Percentiles rank a stretch among this genome's conserved stretches.
Evolutionary conservation across 257 asterid genomes (phyloP).

Genomic region (Anisodus tanguticus): DNA sequence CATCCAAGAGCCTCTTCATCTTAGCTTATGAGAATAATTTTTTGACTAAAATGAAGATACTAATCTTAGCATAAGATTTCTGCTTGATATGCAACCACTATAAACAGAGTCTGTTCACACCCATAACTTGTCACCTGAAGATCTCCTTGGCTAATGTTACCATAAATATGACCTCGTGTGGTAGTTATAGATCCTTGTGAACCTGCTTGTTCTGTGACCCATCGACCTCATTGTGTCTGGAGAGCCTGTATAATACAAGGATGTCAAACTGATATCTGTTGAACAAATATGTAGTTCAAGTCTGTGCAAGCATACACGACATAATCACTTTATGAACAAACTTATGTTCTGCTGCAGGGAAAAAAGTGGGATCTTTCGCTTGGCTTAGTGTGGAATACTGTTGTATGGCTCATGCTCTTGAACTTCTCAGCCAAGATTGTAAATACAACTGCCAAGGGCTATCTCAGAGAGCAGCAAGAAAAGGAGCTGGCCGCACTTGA

Average conservation of each 20-base stretch:
- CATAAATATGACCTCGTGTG: not conserved
- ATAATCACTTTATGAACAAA: not conserved
- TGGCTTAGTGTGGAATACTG: constrained; percentile 66
- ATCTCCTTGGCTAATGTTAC: constrained; percentile 22
- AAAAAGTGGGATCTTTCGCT: constrained; percentile 70
- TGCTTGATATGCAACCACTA: not conserved
- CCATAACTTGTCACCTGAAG: not conserved
- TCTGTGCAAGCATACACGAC: not conserved
- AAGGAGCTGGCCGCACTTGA: constrained; percentile 58
- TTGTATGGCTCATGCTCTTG: constrained; percentile 77
- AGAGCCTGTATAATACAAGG: not conserved
- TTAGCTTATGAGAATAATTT: not conserved
- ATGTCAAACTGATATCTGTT: not conserved
- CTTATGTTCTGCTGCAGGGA: constrained; percentile 44
- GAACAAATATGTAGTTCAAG: not conserved
- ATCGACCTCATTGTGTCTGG: not conserved
- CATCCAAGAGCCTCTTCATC: constrained; percentile 10
- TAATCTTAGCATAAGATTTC: not conserved
- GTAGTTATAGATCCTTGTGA: not conserved
- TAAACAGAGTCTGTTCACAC: not conserved
- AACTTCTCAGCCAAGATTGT: constrained; percentile 71
- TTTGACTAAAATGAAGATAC: not conserved
- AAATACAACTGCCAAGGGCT: constrained; percentile 67
- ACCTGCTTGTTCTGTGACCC: not conserved
- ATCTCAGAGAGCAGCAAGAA: constrained; percentile 64